Conservation (phyloP, 192 early-diverging fungal genomes). For the Backusella westeae region DNA sequence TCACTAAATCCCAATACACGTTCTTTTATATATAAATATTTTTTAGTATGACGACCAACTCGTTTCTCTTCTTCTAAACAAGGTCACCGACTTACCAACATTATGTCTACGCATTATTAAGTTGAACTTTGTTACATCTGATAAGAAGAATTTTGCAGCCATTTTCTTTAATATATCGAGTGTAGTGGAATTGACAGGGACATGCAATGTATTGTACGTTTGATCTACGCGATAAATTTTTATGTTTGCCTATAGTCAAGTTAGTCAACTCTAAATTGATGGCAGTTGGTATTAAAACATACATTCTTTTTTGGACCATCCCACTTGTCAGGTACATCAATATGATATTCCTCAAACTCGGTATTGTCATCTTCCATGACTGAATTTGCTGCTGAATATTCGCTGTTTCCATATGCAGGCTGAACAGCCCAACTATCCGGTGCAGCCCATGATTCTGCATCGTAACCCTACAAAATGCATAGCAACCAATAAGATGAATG, state of each 20-base stretch:
- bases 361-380: constrained; percentile 27
- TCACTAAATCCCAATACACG: constrained; percentile 70
- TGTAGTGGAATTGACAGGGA: constrained; percentile 63
- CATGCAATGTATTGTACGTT: constrained; percentile 78
- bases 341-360: constrained; percentile 34
- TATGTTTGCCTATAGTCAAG: constrained; percentile 50
- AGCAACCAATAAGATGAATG: not conserved
- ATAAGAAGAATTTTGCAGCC: constrained; percentile 80
- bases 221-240: constrained; percentile 79
- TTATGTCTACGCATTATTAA: constrained; percentile 24
- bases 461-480: not conserved
- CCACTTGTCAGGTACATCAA: constrained; percentile 20
- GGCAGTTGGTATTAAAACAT: constrained; percentile 16
- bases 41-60: not conserved
- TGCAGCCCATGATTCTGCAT: constrained; percentile 48
- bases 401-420: constrained; percentile 23
- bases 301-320: constrained; percentile 27
- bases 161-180: constrained; percentile 70
- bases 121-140: constrained; percentile 53
- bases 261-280: not conserved
- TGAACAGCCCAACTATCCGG: constrained; percentile 74
- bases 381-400: constrained; percentile 25
- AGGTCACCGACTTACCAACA: constrained; percentile 7
- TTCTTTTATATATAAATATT: constrained; percentile 42
- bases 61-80: not conserved